Base-by-base conservation (phyloP, 2,329 filamentous ascomycete species). In the Harringtonia lauricola region DNA sequence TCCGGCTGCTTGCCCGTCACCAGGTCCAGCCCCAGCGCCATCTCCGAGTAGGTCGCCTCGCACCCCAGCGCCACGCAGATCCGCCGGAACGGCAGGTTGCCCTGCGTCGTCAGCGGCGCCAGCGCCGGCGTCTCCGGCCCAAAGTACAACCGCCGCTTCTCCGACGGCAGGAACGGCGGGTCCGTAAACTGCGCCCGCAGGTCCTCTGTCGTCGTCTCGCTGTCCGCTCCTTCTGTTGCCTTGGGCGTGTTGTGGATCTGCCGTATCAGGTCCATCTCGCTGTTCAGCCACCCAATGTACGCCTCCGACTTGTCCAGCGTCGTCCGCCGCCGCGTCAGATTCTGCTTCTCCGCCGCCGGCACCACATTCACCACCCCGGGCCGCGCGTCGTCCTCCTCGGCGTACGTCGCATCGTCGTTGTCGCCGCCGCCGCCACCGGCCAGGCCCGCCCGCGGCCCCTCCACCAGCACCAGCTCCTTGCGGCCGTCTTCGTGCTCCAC, bases 101-200 rank as follows among this genome's bases (percentile, higher is more conserved):
- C 92, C 64, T 96, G 92, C 0, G 92, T 98, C 1, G 92, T 98
- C 39, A 98, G 72, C 30, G 92, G 92, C 5, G 92, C 92, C n/a
- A 98, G 70, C 12, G 89, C 79, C 1, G 92, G 92, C 2, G 92
- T 98, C 60, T 96, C 90, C 1, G 82, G 79, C 7, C 89, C 89
- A 62, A 96, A 96, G 65, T 98, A 96, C 44, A 98, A 71, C 41
- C 81, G 79, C 46, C 92, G 78, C 68, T 98, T 98, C 66, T 98
- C 92, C 0, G 90, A 95, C 2, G 92, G 81, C 56, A 83, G 77
- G 57, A 95, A 81, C 0, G 90, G 90, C 21, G 87, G 81, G 47
- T 96, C 89, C n/a, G 79, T 72, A 58, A 83, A 96, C 46, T 74
- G 72, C 8, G 92, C 90, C 42, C 86, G 76, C 48, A 83, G 78